Evolutionary conservation across 371 early-diverging fungal genomes (phyloP), one percentile per base, ranked within the genome.

Genomic region (Mucor racemosus): DNA sequence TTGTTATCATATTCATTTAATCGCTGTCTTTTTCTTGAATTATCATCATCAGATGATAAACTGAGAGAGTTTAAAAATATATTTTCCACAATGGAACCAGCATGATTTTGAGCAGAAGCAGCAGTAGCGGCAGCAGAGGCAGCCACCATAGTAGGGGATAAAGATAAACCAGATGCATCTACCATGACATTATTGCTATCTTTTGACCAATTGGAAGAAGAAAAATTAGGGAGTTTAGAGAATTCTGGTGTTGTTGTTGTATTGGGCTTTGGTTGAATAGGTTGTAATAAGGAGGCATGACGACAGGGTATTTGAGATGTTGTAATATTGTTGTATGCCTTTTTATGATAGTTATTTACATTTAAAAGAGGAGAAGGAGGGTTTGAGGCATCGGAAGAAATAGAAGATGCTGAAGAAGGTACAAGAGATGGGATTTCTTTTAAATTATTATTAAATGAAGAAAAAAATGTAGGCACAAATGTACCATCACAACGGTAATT

Each of bases 51-150:
- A 36, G 17, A 10, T 7, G 62, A 48, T 9, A 13, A 33, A 48
- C 68, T 65, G 46, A 71, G 64, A 53, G 68, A 62, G 11, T 66
- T 69, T 11, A 71, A 38, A 54, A 71, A 63, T 9, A 68, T 65
- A 57, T 68, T 71, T 34, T 62, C 69, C 6, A 68, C 66, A 4
- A 67, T 40, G 19, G 65, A 54, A 19, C 67, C 69, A 53, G 53
- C 26, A 31, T 60, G 62, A 34, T 63, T 64, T 54, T 76, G 39
- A 39, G 36, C 15, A 35, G 57, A 54, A 34, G 63, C 64, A 35
- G 41, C 59, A 14, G 41, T 39, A 9, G 64, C 68, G n/a, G 64
- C 44, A 36, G 55, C 36, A 34, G 64, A 54, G 19, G 68, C 64
- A 42, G 59, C 64, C 17, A 39, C 34, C 68, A 68, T 68, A 13